Base-by-base conservation (phyloP, 768 basidiomycete species). In the Podaxis sp. region DNA sequence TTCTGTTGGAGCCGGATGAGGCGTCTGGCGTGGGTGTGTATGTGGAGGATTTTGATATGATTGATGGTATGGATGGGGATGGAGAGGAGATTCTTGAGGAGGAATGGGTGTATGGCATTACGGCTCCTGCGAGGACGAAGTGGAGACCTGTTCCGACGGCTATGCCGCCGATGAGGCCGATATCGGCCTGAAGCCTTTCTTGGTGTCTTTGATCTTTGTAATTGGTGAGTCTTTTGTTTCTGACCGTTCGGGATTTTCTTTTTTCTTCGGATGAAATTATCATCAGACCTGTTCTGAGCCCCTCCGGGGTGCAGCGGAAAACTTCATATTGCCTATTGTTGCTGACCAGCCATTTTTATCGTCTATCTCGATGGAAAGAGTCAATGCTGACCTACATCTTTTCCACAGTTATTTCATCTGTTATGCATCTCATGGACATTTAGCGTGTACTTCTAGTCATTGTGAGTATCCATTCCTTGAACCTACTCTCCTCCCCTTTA, bases 21-120 rank as follows among this genome's bases (percentile, higher is more conserved):
- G 87, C 84, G 26, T 79, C 83, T 8, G 91, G 91, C 1, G 89
- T 93, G 22, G 85, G 87, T 1, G 87, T 93, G 24, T 93, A 86
- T 65, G 89, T 93, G 24, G 88, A 93, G 68, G 86, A 92, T 66
- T 89, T 84, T 62, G 89, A 87, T 67, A 74, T 71, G 13, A 74
- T 67, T 3, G 75, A 70, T 12, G 73, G 68, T 7, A 69, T 72
- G 1, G 44, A 15, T n/a, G 60, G 33, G 0, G 12, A 33, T 10
- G 22, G 24, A 11, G 15, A 37, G 7, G 83, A 83, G 22, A 78
- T 81, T 68, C 69, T 71, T 0, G 82, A 83, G 5, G 77, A 78
- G 4, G 83, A 87, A 37, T 93, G 90, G 90, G 78, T 83, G 5
- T 91, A 91, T 67, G 84, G 83, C 33, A 74, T 82, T 67, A 79